Conservation (phyloP, 768 basidiomycete species). For the Trametes coccinea region DNA sequence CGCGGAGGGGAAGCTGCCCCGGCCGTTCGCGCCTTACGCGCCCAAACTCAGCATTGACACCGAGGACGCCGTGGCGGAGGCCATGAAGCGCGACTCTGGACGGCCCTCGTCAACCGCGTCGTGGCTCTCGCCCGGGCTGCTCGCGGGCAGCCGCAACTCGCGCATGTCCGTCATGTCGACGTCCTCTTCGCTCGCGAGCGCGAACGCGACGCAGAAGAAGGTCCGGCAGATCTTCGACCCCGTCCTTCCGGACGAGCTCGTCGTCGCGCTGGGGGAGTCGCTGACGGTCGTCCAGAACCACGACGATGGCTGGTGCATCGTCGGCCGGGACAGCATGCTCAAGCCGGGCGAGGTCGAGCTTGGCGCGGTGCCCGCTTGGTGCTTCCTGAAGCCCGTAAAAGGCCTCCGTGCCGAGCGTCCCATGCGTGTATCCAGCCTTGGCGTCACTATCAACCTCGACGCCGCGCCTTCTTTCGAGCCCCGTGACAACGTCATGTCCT, state of each 20-base stretch:
- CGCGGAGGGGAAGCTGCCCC: conserved; percentile 43
- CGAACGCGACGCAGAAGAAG: conserved; percentile 35
- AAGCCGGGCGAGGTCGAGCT: conserved; percentile 53
- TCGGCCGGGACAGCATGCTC: conserved; percentile 50
- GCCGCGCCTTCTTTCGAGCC: conserved; percentile 33
- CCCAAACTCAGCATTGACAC: conserved; percentile 25
- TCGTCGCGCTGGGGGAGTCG: conserved; percentile 56
- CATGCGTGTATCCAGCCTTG: conserved; percentile 53
- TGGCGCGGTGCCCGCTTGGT: conserved; percentile 77
- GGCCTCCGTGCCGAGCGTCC: conserved; percentile 64
- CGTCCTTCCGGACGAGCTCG: conserved; percentile 73
- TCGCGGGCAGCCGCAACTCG: conserved; percentile 16
- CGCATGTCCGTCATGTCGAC: conserved; percentile 25
- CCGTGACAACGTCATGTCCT: conserved; percentile 59
- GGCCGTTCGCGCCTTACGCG: conserved; percentile 42
- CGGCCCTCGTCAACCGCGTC: conserved; percentile 25
- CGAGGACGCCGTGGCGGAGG: background rate
- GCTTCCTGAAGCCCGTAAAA: conserved; percentile 63
- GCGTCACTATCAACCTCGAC: conserved; percentile 58
- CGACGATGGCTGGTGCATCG: conserved; percentile 82
- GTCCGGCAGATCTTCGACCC: conserved; percentile 68
- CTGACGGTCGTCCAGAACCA: conserved; percentile 65
- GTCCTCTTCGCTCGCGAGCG: conserved; percentile 20
- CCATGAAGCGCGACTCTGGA: conserved; percentile 8
- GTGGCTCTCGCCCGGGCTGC: conserved; percentile 15